These are phyloP conservation scores for Ustilago trichophora DNA, from an alignment of 1,284 basidiomycete species.

Conservation along the genomic window DNA sequence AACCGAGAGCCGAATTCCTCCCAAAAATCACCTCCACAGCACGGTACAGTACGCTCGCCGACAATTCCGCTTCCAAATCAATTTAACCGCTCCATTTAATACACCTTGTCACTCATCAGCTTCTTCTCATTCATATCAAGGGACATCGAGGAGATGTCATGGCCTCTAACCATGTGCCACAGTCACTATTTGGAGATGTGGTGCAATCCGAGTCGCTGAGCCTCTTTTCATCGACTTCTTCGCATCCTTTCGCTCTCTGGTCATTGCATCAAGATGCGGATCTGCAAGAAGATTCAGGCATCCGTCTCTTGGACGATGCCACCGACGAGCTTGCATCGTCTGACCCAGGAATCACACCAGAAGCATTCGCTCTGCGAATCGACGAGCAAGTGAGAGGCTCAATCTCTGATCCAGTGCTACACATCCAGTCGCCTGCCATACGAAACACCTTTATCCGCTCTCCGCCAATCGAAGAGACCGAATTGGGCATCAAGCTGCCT, in stretches of 20 bases:
- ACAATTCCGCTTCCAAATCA: no score
- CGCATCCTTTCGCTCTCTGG: slow-evolving; percentile 75
- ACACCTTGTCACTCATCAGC: no score
- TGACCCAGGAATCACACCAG: neutral
- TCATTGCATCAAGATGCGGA: slow-evolving; percentile 70
- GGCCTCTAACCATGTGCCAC: neutral
- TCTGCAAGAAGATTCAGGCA: slow-evolving; percentile 74
- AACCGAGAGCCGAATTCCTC: no score
- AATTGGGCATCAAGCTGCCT: slow-evolving; percentile 75
- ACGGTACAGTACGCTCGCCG: no score
- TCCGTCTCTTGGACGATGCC: slow-evolving; percentile 75
- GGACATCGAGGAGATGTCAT: neutral
- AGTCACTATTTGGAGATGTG: slow-evolving; percentile 69
- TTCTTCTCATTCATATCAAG: no score
- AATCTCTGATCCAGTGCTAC: slow-evolving; percentile 75
- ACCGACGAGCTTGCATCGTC: slow-evolving; percentile 69
- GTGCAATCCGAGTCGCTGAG: slow-evolving; percentile 77
- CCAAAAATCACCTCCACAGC: no score
- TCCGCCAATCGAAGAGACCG: slow-evolving; percentile 48
- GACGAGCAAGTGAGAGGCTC: slow-evolving; percentile 9
- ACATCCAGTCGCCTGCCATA: slow-evolving; percentile 80
- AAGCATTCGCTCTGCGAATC: slow-evolving; percentile 5
- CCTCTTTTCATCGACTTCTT: slow-evolving; percentile 80
- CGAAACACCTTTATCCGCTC: slow-evolving; percentile 76
- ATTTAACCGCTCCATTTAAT: no score